Evolutionary conservation across 2,329 filamentous ascomycete species (phyloP).

Genomic region (Colletotrichum sp.): DNA sequence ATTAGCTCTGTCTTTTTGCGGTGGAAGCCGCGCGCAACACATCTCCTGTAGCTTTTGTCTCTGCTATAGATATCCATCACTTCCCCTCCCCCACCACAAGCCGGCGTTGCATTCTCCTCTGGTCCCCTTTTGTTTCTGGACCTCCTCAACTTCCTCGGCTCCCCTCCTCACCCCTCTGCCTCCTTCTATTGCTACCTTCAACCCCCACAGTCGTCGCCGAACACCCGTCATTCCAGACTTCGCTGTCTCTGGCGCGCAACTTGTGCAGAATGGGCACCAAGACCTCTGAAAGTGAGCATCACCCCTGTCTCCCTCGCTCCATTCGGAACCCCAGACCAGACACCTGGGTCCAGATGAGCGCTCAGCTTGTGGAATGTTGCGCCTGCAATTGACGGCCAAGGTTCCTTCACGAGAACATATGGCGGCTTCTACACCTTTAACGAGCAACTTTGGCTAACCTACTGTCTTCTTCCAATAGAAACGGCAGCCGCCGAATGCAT

Average conservation of each 20-base stretch:
- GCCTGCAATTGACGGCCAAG: background rate
- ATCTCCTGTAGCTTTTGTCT: background rate
- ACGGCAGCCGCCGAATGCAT: conserved; percentile 73
- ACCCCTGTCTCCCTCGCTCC: background rate
- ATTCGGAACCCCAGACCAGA: background rate
- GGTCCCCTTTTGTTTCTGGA: background rate
- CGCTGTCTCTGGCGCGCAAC: conserved; percentile 11
- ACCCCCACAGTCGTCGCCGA: background rate
- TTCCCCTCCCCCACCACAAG: background rate
- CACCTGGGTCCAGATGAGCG: background rate
- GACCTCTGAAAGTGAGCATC: conserved; percentile 14
- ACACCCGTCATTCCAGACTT: background rate
- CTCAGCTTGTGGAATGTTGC: background rate
- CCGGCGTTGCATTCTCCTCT: background rate
- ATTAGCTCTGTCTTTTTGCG: background rate
- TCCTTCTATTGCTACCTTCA: background rate
- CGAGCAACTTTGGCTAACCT: background rate
- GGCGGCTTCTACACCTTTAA: background rate
- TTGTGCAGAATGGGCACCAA: conserved; percentile 9
- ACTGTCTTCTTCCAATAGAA: conserved; percentile 26
- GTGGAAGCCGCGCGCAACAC: background rate
- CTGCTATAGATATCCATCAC: background rate
- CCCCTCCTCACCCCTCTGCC: background rate
- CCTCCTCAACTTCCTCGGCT: background rate
- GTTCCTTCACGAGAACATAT: background rate